These are phyloP conservation scores for Persicaria maculosa DNA, from an alignment of 148 eudicot species.

Conservation along the genomic window DNA sequence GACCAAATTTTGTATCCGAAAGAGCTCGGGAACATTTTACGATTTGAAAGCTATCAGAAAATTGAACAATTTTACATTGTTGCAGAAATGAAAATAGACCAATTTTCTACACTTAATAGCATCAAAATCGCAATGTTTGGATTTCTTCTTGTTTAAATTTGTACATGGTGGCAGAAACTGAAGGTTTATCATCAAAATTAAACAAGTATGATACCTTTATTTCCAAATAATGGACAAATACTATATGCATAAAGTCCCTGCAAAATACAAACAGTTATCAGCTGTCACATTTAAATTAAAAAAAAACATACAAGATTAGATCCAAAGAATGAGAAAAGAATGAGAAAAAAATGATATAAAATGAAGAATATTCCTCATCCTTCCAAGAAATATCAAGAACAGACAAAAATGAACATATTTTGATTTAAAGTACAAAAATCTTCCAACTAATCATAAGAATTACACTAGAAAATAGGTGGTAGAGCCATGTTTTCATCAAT, in stretches of 20 bases:
- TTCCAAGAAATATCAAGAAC: neutral
- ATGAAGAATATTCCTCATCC: neutral
- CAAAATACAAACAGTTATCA: constrained; percentile 18
- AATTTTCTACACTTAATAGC: too few species aligned
- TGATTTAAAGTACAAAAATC: neutral
- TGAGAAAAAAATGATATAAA: neutral
- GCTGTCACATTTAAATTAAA: neutral
- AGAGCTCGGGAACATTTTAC: neutral
- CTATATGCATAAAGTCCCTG: constrained; percentile 57
- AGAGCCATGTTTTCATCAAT: neutral
- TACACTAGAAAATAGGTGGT: neutral
- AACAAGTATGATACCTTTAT: constrained; percentile 34
- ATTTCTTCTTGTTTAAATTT: neutral
- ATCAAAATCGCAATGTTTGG: neutral
- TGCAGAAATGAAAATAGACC: too few species aligned
- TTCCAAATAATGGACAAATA: constrained; percentile 59
- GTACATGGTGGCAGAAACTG: neutral
- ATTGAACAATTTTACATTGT: too few species aligned
- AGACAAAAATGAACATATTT: neutral
- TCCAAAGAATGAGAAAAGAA: neutral
- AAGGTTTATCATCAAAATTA: neutral
- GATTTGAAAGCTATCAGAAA: neutral
- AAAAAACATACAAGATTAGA: neutral
- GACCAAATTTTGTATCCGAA: neutral
- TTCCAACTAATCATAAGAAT: neutral